Base-by-base conservation (phyloP, 108 stramenopile genomes). In the Nannochloropsis granulata region DNA sequence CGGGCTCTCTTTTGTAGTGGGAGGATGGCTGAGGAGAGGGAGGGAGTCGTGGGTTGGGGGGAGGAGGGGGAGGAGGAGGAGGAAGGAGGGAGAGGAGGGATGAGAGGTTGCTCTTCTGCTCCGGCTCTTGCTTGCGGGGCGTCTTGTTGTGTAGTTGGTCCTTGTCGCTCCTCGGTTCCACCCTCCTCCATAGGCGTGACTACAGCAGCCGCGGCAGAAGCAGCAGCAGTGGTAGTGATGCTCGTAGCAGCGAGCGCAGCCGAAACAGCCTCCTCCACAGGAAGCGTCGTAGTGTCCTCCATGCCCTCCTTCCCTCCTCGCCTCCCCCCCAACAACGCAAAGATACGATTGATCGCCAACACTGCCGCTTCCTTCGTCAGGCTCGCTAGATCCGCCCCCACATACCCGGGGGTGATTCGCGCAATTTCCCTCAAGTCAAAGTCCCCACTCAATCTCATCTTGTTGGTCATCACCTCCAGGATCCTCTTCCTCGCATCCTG, bases 321-420 rank as follows among this genome's bases (percentile, higher is more conserved):
- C 10, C 43, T n/a, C 42, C 34, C 43, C 43, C 82, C 82, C 21
- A 71, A n/a, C 2, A 16, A n/a, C 7, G 84, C 83, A 85, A 98
- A 97, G 78, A 98, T 97, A 3, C 99, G 94, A 88, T 97, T 95
- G 82, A 99, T 95, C 0, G 97, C 96, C 78, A 94, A 84, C 14
- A 96, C 94, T 1, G 97, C 99, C 23, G 99, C 98, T 91, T 98
- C 97, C 86, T 95, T 97, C 24, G 94, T 92, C 90, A 99, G 92
- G 83, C 95, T 95, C 16, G 94, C 91, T 46, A 99, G 86, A 91
- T 99, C 99, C 8, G 99, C 97, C 42, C 99, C 99, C 12, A 99
- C 99, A 89, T 92, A 98, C 13, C 98, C 99, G 11, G 99, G 97
- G 11, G 97, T 98, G 83, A 89, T 92, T 81, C 93, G 90, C 44